phyloP scores from a whole-genome alignment of 2,329 filamentous ascomycete genomes.

The Keithomyces neogunnii region DNA sequence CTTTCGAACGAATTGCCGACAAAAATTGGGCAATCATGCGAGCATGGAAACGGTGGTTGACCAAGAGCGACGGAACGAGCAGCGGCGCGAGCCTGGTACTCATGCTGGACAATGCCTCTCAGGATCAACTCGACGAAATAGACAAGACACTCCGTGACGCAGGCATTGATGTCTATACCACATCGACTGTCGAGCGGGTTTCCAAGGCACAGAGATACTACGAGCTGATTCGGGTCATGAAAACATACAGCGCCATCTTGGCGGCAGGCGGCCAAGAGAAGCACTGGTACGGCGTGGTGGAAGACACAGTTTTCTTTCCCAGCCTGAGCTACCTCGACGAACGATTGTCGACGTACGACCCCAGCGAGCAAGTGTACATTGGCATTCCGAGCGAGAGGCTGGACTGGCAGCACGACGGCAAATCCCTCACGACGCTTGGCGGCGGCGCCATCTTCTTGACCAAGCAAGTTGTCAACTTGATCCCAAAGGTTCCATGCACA shows the following conservation, averaged over 20 bases:
- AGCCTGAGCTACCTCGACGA: constrained; percentile 29
- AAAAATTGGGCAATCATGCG: constrained; percentile 29
- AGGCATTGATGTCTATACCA: constrained; percentile 32
- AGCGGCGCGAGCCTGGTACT: constrained; percentile 36
- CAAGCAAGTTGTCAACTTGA: constrained; percentile 20
- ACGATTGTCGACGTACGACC: constrained; percentile 26
- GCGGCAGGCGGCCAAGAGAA: constrained; percentile 27
- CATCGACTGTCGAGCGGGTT: constrained; percentile 20
- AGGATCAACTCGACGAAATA: constrained; percentile 22
- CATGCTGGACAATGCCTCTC: constrained; percentile 29
- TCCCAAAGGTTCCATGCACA: constrained; percentile 30
- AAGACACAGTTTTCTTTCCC: constrained; percentile 39
- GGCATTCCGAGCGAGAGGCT: constrained; percentile 34
- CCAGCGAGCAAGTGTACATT: constrained; percentile 27
- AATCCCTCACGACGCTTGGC: constrained; percentile 29
- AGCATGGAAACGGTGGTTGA: constrained; percentile 38
- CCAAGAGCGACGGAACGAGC: constrained; percentile 27
- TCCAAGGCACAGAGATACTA: constrained; percentile 28
- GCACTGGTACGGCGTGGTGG: constrained; percentile 34
- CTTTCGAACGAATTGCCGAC: constrained; percentile 29
- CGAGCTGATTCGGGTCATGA: constrained; percentile 27
- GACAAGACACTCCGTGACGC: constrained; percentile 20
- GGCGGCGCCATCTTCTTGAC: constrained; percentile 37
- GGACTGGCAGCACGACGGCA: constrained; percentile 33
- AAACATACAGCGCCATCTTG: constrained; percentile 23